phyloP scores from a whole-genome alignment of 768 basidiomycete species.

The Boletus insuetus region DNA sequence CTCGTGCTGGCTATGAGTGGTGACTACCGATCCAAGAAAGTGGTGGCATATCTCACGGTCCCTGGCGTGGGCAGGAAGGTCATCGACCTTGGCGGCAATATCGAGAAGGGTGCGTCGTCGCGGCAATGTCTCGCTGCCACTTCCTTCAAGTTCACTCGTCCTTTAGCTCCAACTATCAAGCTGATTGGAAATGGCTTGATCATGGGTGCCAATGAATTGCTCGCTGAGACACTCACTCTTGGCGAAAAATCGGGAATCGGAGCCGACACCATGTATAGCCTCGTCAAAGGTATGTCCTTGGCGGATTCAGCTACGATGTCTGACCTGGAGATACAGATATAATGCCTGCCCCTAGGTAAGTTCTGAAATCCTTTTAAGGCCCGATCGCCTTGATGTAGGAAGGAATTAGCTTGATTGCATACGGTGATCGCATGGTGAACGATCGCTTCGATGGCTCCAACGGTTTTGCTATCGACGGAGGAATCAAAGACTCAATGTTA shows the following conservation, averaged over 20 bases:
- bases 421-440: conserved; percentile 66
- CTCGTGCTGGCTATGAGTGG: conserved; percentile 79
- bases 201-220: conserved; percentile 70
- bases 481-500: conserved; percentile 78
- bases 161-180: conserved; percentile 65
- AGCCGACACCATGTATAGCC: conserved; percentile 49
- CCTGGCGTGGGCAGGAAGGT: conserved; percentile 77
- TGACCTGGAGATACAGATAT: conserved; percentile 44
- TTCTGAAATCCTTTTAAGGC: background rate
- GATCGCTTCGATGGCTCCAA: conserved; percentile 71
- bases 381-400: conserved; percentile 1
- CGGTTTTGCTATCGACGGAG: conserved; percentile 84
- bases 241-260: conserved; percentile 83
- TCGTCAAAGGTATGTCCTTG: conserved; percentile 52
- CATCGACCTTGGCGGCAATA: conserved; percentile 78
- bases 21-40: conserved; percentile 78
- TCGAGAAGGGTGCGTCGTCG: conserved; percentile 63
- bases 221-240: conserved; percentile 82
- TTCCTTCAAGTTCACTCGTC: background rate
- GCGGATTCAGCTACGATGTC: conserved; percentile 7
- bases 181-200: conserved; percentile 80
- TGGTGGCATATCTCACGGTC: conserved; percentile 72
- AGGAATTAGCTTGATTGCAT: conserved; percentile 44
- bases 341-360: conserved; percentile 62
- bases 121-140: background rate